A percentile compares a stretch with the other conserved stretches of the same genome.
Conservation (phyloP, 306 rosid genomes). For the Cicer pinnatifidum region DNA sequence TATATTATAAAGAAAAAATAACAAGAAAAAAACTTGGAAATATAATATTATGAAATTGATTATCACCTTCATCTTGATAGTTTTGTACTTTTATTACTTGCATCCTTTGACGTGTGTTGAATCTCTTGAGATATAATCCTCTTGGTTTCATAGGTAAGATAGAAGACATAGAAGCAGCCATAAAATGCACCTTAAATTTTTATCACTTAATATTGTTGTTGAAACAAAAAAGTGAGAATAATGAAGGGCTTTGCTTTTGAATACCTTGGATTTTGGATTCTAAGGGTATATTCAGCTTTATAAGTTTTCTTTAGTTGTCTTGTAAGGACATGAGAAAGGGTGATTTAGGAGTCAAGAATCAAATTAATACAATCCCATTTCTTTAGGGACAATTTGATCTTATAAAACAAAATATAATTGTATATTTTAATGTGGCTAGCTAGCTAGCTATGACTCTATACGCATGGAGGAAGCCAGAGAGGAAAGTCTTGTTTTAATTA, state of each 20-base stretch:
- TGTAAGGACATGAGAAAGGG: conserved; percentile 35
- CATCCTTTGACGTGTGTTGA: conserved; percentile 27
- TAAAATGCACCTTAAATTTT: background rate
- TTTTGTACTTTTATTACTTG: conserved; percentile 45
- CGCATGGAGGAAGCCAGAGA: conserved; percentile 5
- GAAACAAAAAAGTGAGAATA: conserved; percentile 17
- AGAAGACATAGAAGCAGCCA: conserved; percentile 51
- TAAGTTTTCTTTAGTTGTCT: conserved; percentile 19
- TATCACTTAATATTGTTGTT: conserved; percentile 8
- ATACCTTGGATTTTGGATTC: conserved; percentile 16
- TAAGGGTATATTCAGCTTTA: conserved; percentile 1
- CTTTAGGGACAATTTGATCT: conserved; percentile 31
- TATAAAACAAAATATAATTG: background rate
- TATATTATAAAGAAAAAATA: too few relatives aligned
- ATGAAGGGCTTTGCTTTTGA: conserved; percentile 1
- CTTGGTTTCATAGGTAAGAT: conserved; percentile 44
- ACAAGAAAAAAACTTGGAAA: background rate
- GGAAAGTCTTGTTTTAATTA: conserved; percentile 25
- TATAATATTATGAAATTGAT: background rate
- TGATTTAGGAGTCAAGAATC: conserved; percentile 45
- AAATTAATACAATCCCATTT: conserved; percentile 11
- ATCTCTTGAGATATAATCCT: conserved; percentile 34
- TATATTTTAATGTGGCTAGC: conserved; percentile 7
- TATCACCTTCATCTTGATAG: conserved; percentile 59
- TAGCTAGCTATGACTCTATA: background rate